Base-by-base conservation (phyloP, 1,139 yeast genomes). In the Meyerozyma sp. region DNA sequence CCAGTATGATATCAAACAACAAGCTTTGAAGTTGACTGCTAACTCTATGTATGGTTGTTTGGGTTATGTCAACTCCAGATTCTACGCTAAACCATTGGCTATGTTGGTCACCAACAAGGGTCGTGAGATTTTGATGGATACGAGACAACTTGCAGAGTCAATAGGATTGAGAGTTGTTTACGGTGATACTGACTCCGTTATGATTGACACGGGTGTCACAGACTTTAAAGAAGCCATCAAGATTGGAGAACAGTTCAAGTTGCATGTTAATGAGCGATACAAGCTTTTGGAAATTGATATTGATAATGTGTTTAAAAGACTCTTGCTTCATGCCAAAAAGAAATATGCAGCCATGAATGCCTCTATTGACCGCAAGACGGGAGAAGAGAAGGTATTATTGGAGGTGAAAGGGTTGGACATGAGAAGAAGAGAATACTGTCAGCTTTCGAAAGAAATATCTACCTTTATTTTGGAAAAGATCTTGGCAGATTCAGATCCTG, bases 41-140 rank as follows among this genome's bases (percentile, higher is more conserved):
- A 94, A 94, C 65, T 93, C 98, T 27, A 93, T 94, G 98, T 94
- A 94, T 66, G 99, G 99, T 60, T 94, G 98, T 77, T 77, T 94
- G 55, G 99, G 98, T 51, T 91, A 84, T 62, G 85, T 86, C 9
- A 79, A 85, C 56, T 90, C 98, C 21, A 78, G 98, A 56, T 94
- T 94, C 62, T 93, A 91, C 59, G 99, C 98, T 10, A 84, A 89
- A 58, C 97, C 98, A 1, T 73, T 94, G 54, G 98, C 98, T 6
- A 89, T 89, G 91, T 72, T 94, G 59, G 96, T 91, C 42, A 94
- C 99, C 1, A 85, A 82, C 57, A 89, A 90, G 62, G 99, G 99
- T 58, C 79, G 99, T 68, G 98, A 94, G 63, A 90, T 91, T 62
- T 76, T 94, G 56, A 86, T 84, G 83, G 93, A 87, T 57, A 93